Base-by-base conservation (phyloP, 345 rosid species). In the Eucalyptus erythrocorys region DNA sequence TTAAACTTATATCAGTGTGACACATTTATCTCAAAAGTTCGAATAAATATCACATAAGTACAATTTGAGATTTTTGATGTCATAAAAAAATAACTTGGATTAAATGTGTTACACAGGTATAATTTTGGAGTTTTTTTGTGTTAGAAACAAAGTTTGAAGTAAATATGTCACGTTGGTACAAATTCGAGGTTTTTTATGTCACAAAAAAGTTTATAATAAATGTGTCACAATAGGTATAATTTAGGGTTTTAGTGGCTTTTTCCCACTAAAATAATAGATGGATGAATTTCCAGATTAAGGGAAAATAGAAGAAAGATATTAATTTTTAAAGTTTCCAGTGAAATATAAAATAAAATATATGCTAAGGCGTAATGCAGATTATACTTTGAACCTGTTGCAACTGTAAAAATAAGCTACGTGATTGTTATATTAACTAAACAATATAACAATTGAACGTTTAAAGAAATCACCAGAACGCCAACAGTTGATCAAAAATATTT, bases 151-250 rank as follows among this genome's bases (percentile, higher is more conserved):
- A 3, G 22, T 17, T 19, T 51, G 24, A 4, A 51, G 24, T 51
- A 3, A 19, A 50, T 50, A 50, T 50, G 22, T 50, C 53, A 50
- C 4, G 9, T 17, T 0, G 2, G 9, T 50, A 50, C 4, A 50
- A 50, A 50, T 50, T 50, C 0, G 0, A 50, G 53, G 1, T 50
- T 50, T 50, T n/a, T 50, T 50, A 50, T 17, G 53, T 50, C 22
- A 17, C 22, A 17, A 17, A 50, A 15, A 17, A 17, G 22, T 50
- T 50, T 17, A 50, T 1, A 50, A 50, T 50, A 50, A 17, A 51
- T 51, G 0, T 51, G 10, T 7, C 19, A 51, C 10, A 0, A 2
- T 51, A 51, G 0, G 1, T 51, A 19, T 51, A 51, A 51, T 19
- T 19, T 51, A 1, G 10, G 53, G 0, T 51, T 51, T 51, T 51